Evolutionary conservation across 257 asterid species (phyloP).

Genomic region (Solanum pimpinellifolium): DNA sequence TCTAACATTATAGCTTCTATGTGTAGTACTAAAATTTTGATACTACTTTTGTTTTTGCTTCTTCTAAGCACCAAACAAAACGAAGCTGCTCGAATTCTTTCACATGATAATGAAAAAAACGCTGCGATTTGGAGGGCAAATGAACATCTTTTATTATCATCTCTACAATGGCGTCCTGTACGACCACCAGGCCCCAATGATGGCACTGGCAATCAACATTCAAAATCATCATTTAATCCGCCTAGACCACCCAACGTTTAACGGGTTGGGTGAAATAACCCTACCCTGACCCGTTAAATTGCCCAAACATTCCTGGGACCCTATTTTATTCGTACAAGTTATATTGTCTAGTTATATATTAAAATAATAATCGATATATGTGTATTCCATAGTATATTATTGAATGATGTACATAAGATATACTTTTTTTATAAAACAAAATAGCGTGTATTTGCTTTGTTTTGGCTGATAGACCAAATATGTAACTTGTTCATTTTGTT

Average conservation of each 20-base stretch:
- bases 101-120: background rate
- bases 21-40: background rate
- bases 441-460: background rate
- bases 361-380: background rate
- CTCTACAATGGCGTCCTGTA: background rate
- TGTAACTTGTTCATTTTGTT: background rate
- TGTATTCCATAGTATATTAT: background rate
- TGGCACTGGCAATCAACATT: background rate
- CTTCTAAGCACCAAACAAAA: background rate
- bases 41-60: background rate
- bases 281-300: background rate
- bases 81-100: background rate
- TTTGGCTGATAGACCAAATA: background rate
- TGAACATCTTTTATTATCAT: background rate
- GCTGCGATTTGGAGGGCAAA: background rate
- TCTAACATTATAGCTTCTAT: background rate
- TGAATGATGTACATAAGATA: background rate
- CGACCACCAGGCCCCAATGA: slow-evolving; percentile 24
- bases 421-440: background rate
- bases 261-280: background rate
- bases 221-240: background rate
- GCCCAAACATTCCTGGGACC: background rate
- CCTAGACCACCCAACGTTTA: background rate
- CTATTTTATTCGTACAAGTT: too few species aligned
- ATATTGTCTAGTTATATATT: background rate